Evolutionary conservation across 2,329 filamentous ascomycete genomes (phyloP).

Genomic region (Didymella lethalis): DNA sequence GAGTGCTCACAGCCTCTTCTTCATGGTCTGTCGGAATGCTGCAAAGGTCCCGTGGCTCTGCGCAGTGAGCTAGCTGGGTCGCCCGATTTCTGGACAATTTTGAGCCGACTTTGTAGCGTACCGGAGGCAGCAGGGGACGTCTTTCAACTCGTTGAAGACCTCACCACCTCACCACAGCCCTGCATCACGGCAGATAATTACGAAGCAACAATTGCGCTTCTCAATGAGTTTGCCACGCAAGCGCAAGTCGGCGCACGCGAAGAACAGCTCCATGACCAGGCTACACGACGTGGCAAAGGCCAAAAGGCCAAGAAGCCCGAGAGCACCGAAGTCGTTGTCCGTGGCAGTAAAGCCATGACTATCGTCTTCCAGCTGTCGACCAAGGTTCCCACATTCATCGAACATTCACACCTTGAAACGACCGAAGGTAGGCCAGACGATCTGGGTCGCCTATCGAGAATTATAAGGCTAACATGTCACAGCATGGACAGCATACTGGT

Average conservation of each 20-base stretch:
- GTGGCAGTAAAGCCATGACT: slow-evolving; percentile 81
- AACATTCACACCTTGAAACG: slow-evolving; percentile 89
- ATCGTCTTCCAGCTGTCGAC: slow-evolving; percentile 83
- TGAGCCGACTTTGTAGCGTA: slow-evolving; percentile 76
- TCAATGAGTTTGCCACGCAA: slow-evolving; percentile 89
- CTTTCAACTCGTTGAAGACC: slow-evolving; percentile 84
- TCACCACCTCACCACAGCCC: slow-evolving; percentile 73
- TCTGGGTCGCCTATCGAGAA: background rate
- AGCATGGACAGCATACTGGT: slow-evolving; percentile 99
- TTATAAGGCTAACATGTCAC: background rate
- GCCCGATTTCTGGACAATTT: slow-evolving; percentile 94
- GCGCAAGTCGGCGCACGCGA: slow-evolving; percentile 75
- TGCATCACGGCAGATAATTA: slow-evolving; percentile 96
- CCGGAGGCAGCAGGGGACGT: slow-evolving; percentile 77
- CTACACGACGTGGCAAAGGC: slow-evolving; percentile 61
- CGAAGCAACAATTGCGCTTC: slow-evolving; percentile 80
- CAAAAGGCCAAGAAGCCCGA: slow-evolving; percentile 60
- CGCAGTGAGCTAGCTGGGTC: slow-evolving; percentile 94
- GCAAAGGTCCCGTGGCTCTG: slow-evolving; percentile 77
- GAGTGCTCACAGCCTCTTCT: slow-evolving; percentile 79
- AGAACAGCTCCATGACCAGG: slow-evolving; percentile 72
- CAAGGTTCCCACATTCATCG: slow-evolving; percentile 84
- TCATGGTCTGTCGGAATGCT: slow-evolving; percentile 80
- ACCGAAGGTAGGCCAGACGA: slow-evolving; percentile 69
- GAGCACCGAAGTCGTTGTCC: slow-evolving; percentile 75